phyloP scores from a whole-genome alignment of 73 alveolate genomes.

The Paramecium pentaurelia region DNA sequence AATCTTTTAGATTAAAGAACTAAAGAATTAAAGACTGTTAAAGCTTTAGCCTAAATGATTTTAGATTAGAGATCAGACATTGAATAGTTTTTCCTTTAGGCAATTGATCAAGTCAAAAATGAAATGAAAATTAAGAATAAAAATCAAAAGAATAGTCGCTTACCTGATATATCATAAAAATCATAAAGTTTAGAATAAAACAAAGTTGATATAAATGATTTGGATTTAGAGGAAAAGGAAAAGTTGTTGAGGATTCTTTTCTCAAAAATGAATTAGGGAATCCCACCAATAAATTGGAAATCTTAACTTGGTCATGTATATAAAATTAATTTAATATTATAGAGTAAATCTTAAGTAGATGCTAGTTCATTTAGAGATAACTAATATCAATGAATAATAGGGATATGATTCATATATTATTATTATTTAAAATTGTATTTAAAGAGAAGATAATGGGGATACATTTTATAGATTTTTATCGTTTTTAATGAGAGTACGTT shows the following conservation, averaged over 20 bases:
- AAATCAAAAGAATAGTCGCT: constrained; percentile 65
- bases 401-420: neutral
- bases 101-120: constrained; percentile 80
- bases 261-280: constrained; percentile 85
- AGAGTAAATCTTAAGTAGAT: neutral
- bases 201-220: constrained; percentile 72
- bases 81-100: constrained; percentile 82
- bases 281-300: constrained; percentile 82
- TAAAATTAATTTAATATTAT: neutral
- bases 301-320: neutral
- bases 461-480: neutral
- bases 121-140: constrained; percentile 70
- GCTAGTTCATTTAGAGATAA: constrained; percentile 12
- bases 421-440: neutral
- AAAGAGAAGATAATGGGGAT: neutral
- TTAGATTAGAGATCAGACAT: constrained; percentile 82
- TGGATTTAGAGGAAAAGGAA: constrained; percentile 91
- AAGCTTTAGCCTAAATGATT: constrained; percentile 83
- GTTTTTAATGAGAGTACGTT: neutral
- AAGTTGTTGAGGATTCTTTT: constrained; percentile 76
- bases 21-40: constrained; percentile 74
- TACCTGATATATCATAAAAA: constrained; percentile 3
- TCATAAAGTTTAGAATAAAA: constrained; percentile 27
- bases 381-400: neutral
- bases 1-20: constrained; percentile 68